phyloP scores from a whole-genome alignment of 1,284 basidiomycete genomes.

The Cryptococcus sp. region DNA sequence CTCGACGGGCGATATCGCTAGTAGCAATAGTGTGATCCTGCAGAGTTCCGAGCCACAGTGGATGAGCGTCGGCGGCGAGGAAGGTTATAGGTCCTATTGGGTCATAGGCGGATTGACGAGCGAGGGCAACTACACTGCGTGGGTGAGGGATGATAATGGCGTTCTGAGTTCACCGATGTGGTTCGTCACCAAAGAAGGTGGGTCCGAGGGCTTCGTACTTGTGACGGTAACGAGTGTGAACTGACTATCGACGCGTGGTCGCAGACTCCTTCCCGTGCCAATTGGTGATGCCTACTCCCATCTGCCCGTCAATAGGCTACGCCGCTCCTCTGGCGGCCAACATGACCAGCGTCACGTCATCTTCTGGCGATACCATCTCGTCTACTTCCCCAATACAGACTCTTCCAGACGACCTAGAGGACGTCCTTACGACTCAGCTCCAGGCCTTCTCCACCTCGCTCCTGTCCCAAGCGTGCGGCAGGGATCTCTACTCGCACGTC shows the following conservation, averaged over 20 bases:
- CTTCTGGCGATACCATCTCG: constrained; percentile 27
- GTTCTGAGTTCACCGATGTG: constrained; percentile 41
- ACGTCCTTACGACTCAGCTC: constrained; percentile 62
- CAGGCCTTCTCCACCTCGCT: constrained; percentile 73
- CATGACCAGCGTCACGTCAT: constrained; percentile 35
- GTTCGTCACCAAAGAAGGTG: constrained; percentile 50
- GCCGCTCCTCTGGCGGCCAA: constrained; percentile 63
- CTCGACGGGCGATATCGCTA: constrained; percentile 25
- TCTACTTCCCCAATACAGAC: constrained; percentile 59
- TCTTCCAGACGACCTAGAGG: constrained; percentile 59
- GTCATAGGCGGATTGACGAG: constrained; percentile 30
- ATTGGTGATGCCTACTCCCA: constrained; percentile 68
- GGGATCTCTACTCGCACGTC: constrained; percentile 76
- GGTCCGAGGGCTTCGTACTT: constrained; percentile 9
- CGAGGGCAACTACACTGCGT: constrained; percentile 49
- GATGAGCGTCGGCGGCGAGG: constrained; percentile 29
- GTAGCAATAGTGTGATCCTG: constrained; percentile 17
- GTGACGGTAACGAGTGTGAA: not conserved
- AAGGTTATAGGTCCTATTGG: constrained; percentile 42
- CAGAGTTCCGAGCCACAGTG: constrained; percentile 25
- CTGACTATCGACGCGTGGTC: not conserved
- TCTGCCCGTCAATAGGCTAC: constrained; percentile 72
- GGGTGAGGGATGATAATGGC: constrained; percentile 30
- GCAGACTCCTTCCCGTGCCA: constrained; percentile 70
- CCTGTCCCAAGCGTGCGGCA: constrained; percentile 71